A percentile compares a stretch with the other conserved stretches of the same genome.
Evolutionary conservation across 1,139 yeast species (phyloP).

Genomic region (Kurtzmaniella natalensis): DNA sequence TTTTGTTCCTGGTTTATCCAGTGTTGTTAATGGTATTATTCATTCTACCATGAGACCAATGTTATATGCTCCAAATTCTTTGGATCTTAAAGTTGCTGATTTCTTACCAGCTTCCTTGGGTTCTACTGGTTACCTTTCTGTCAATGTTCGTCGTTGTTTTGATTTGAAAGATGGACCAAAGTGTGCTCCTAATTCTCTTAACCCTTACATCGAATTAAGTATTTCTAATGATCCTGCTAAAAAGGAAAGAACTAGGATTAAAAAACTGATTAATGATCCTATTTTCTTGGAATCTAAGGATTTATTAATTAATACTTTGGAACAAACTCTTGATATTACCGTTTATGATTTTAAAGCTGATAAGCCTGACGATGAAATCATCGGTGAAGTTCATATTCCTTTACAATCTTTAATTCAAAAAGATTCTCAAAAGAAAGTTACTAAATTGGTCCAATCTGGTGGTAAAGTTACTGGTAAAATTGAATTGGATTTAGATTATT

Average conservation of each 20-base stretch:
- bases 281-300: slow-evolving; percentile 63
- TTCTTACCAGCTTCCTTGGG: slow-evolving; percentile 60
- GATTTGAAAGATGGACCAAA: slow-evolving; percentile 41
- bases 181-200: slow-evolving; percentile 42
- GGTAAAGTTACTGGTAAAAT: slow-evolving; percentile 58
- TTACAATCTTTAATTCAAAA: slow-evolving; percentile 57
- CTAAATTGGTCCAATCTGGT: slow-evolving; percentile 39
- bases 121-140: slow-evolving; percentile 63
- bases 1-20: slow-evolving; percentile 70
- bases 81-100: slow-evolving; percentile 71
- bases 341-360: slow-evolving; percentile 49
- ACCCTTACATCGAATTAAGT: slow-evolving; percentile 55
- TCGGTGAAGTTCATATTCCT: slow-evolving; percentile 56
- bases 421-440: slow-evolving; percentile 28
- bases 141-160: slow-evolving; percentile 52
- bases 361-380: slow-evolving; percentile 49
- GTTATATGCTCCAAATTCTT: slow-evolving; percentile 78
- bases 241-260: slow-evolving; percentile 51
- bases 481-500: slow-evolving; percentile 60
- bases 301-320: slow-evolving; percentile 53
- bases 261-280: slow-evolving; percentile 52
- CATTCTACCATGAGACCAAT: slow-evolving; percentile 70
- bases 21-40: slow-evolving; percentile 66
- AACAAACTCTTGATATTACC: slow-evolving; percentile 49
- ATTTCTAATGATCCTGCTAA: slow-evolving; percentile 42